A percentile compares a stretch with the other conserved stretches of the same genome.
These are phyloP conservation scores for Colletotrichum nymphaeae DNA, from an alignment of 2,329 filamentous ascomycete genomes.

Conservation along the genomic window DNA sequence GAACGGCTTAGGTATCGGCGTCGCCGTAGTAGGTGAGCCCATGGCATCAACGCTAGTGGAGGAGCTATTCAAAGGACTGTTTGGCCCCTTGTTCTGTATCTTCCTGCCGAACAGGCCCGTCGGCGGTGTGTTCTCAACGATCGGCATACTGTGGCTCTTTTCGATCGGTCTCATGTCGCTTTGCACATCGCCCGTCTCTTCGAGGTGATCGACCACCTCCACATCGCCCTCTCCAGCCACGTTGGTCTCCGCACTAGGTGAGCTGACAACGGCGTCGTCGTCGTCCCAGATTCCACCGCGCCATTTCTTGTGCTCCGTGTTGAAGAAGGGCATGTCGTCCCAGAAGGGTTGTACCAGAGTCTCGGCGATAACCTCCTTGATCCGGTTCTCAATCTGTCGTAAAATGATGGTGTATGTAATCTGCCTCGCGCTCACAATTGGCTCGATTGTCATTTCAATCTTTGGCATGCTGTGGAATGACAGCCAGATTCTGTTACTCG, in stretches of 20 bases:
- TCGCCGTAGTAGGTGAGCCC: constrained; percentile 51
- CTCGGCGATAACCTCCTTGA: constrained; percentile 93
- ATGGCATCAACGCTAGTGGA: constrained; percentile 59
- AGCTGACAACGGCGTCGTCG: constrained; percentile 58
- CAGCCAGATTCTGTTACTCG: constrained; percentile 96
- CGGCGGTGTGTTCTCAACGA: constrained; percentile 51
- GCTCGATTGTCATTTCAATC: constrained; percentile 93
- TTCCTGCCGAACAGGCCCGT: constrained; percentile 64
- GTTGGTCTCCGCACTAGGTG: constrained; percentile 49
- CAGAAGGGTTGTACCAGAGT: constrained; percentile 93
- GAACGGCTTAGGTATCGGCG: constrained; percentile 40
- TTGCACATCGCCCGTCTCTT: constrained; percentile 52
- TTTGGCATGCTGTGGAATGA: constrained; percentile 94
- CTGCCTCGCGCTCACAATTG: constrained; percentile 93
- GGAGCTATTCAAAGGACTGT: constrained; percentile 50
- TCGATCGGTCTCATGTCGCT: constrained; percentile 60
- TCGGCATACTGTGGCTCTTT: constrained; percentile 65
- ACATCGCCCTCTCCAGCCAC: constrained; percentile 59
- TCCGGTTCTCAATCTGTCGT: constrained; percentile 92
- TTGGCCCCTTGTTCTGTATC: constrained; percentile 49
- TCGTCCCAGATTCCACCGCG: constrained; percentile 85
- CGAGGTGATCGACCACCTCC: constrained; percentile 57
- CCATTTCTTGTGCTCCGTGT: constrained; percentile 81
- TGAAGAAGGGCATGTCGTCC: constrained; percentile 94
- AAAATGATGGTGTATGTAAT: constrained; percentile 95